phyloP scores from a whole-genome alignment of 2,329 filamentous ascomycete species.

The Alternaria sp. region DNA sequence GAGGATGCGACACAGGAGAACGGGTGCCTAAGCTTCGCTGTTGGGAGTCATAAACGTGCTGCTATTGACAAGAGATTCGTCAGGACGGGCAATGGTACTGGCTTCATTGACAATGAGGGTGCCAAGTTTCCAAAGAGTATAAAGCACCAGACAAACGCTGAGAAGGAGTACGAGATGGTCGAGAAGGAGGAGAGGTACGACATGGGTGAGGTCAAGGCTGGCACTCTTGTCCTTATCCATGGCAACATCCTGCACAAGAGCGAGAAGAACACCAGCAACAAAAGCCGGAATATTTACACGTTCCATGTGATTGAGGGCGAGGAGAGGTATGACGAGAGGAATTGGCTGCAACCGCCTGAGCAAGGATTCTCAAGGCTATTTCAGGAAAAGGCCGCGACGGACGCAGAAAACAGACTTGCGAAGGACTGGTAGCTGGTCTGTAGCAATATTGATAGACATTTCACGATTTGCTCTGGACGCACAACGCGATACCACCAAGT shows the following conservation, averaged over 20 bases:
- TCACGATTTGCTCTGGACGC: slow-evolving; percentile 68
- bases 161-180: slow-evolving; percentile 32
- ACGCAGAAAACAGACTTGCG: slow-evolving; percentile 15
- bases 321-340: slow-evolving; percentile 79
- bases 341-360: slow-evolving; percentile 89
- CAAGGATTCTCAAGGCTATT: slow-evolving; percentile 79
- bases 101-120: slow-evolving; percentile 70
- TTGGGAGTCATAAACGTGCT: slow-evolving; percentile 79
- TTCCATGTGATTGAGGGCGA: slow-evolving; percentile 95
- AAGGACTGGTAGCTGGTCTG: slow-evolving; percentile 25
- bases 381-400: slow-evolving; percentile 10
- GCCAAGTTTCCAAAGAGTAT: slow-evolving; percentile 64
- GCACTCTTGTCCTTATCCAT: slow-evolving; percentile 90
- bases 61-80: slow-evolving; percentile 79
- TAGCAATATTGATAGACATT: neutral
- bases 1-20: slow-evolving; percentile 90
- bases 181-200: slow-evolving; percentile 68
- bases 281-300: slow-evolving; percentile 93
- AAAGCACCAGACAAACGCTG: slow-evolving; percentile 53
- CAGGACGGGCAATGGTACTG: slow-evolving; percentile 60
- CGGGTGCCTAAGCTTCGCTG: slow-evolving; percentile 86
- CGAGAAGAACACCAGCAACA: slow-evolving; percentile 85
- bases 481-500: slow-evolving; percentile 80
- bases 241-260: slow-evolving; percentile 96
- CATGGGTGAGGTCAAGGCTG: slow-evolving; percentile 87